Conservation (phyloP, 345 rosid species). For the Pseudoturritis turrita region DNA sequence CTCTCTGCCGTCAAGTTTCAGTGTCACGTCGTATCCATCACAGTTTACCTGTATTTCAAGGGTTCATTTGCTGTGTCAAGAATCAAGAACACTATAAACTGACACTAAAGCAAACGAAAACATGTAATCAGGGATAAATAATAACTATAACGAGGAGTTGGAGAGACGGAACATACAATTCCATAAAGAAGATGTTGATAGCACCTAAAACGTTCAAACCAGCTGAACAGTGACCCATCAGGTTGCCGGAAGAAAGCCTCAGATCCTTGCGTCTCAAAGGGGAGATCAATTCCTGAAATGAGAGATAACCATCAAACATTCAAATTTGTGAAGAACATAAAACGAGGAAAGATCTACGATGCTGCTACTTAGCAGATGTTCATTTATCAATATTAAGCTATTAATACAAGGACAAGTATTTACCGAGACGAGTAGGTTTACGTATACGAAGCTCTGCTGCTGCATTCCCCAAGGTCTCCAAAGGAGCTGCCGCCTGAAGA, state of each 20-base stretch:
- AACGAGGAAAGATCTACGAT: neutral
- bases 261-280: conserved; percentile 75
- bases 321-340: neutral
- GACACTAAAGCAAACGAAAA: neutral
- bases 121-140: neutral
- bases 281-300: conserved; percentile 81
- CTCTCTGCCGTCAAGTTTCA: conserved; percentile 47
- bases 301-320: neutral
- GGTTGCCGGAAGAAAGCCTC: conserved; percentile 74
- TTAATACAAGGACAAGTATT: neutral
- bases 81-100: conserved; percentile 6
- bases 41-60: conserved; percentile 49
- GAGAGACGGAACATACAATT: conserved; percentile 45
- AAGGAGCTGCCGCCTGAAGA: conserved; percentile 72
- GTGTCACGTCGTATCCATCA: conserved; percentile 27
- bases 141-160: neutral
- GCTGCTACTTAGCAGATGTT: neutral
- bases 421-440: conserved; percentile 78
- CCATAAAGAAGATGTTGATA: conserved; percentile 59
- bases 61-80: conserved; percentile 10
- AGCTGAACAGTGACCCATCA: conserved; percentile 83
- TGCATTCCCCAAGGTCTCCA: conserved; percentile 57
- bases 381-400: neutral
- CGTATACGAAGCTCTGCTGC: conserved; percentile 75
- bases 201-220: conserved; percentile 88